A percentile compares a stretch with the other conserved stretches of the same genome.
phyloP scores from a whole-genome alignment of 495 filamentous ascomycete species.

The Podospora pseudopauciseta region DNA sequence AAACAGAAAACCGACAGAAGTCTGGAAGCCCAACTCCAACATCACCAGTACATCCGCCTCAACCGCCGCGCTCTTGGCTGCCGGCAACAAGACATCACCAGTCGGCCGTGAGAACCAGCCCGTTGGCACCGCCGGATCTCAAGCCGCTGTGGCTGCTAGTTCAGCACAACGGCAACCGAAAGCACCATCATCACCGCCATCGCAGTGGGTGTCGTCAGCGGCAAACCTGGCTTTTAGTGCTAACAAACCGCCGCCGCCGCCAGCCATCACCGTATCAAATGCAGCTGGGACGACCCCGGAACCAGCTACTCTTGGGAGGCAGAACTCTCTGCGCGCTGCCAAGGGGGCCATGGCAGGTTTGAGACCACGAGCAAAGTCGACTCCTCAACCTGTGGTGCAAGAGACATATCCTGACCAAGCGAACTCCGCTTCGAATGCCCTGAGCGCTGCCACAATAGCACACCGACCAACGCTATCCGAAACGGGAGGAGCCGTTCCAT shows the following conservation, averaged over 20 bases:
- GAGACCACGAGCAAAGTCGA: constrained; percentile 63
- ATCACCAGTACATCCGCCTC: constrained; percentile 57
- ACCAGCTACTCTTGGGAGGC: constrained; percentile 29
- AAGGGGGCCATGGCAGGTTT: constrained; percentile 61
- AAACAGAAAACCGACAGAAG: constrained; percentile 56
- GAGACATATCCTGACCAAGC: constrained; percentile 55
- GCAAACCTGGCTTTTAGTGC: constrained; percentile 53
- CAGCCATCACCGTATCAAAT: background rate
- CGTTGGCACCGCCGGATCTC: constrained; percentile 58
- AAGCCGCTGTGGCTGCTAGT: constrained; percentile 68
- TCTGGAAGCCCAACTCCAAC: constrained; percentile 52
- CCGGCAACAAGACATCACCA: constrained; percentile 59
- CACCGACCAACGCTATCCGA: constrained; percentile 39
- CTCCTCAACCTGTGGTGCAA: constrained; percentile 41
- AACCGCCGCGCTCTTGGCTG: constrained; percentile 63
- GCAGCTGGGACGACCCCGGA: constrained; percentile 13
- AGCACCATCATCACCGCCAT: constrained; percentile 37
- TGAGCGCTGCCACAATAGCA: constrained; percentile 62
- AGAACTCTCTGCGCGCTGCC: constrained; percentile 65
- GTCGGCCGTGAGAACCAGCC: constrained; percentile 48
- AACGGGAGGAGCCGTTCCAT: constrained; percentile 41
- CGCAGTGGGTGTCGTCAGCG: constrained; percentile 54
- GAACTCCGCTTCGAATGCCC: constrained; percentile 59
- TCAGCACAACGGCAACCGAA: constrained; percentile 54
- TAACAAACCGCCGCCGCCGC: constrained; percentile 18